Percentiles rank a stretch among this genome's conserved stretches.
phyloP scores from a whole-genome alignment of 768 basidiomycete genomes.

The Strobilomyces confusus region DNA sequence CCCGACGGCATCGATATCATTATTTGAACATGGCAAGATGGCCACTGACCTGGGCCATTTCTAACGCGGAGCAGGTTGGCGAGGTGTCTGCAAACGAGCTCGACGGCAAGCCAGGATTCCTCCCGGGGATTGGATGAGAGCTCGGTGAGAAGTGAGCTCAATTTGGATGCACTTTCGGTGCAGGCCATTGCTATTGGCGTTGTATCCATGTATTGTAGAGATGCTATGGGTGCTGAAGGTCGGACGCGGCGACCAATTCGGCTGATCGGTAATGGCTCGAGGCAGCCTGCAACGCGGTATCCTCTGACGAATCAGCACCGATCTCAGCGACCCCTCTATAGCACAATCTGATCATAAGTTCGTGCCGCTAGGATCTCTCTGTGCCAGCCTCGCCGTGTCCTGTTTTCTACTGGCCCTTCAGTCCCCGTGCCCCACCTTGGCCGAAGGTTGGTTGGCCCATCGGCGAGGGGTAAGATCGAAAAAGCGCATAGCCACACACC shows the following conservation, averaged over 20 bases:
- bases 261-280: too few species aligned
- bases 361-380: too few species aligned
- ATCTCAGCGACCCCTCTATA: too few species aligned
- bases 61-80: slow-evolving; percentile 61
- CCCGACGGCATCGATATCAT: slow-evolving; percentile 15
- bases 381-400: too few species aligned
- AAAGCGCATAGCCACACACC: slow-evolving; percentile 12
- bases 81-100: slow-evolving; percentile 49
- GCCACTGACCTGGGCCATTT: slow-evolving; percentile 45
- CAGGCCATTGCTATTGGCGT: slow-evolving; percentile 14
- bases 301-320: too few species aligned
- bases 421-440: too few species aligned
- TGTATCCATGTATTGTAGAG: slow-evolving; percentile 18
- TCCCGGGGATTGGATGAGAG: slow-evolving; percentile 31
- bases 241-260: neutral
- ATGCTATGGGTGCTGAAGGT: too few species aligned
- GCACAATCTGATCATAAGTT: too few species aligned
- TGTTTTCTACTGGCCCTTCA: too few species aligned
- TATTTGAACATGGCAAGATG: neutral
- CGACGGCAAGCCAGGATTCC: slow-evolving; percentile 48
- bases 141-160: slow-evolving; percentile 32
- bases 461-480: neutral
- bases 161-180: slow-evolving; percentile 28
- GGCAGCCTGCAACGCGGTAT: too few species aligned
- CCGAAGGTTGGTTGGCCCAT: too few species aligned